Conservation (phyloP, 768 basidiomycete species). For the Mrakia blollopis region DNA sequence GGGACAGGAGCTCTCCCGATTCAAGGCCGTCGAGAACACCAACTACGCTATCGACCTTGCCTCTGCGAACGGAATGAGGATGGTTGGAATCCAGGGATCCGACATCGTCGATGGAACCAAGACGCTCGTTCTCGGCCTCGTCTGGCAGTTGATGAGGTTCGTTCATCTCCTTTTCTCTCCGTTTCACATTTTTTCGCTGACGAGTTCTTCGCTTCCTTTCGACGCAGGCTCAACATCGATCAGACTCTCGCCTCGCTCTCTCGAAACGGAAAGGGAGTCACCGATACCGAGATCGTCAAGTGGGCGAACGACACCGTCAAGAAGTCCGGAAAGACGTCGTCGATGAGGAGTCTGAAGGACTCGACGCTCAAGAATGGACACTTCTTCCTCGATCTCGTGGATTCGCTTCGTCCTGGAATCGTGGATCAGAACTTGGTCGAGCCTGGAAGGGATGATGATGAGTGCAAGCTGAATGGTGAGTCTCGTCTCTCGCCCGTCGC, state of each 20-base stretch:
- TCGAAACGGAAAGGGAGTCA: conserved; percentile 70
- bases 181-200: not conserved
- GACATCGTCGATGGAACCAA: conserved; percentile 92
- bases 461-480: conserved; percentile 85
- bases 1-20: conserved; percentile 76
- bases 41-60: conserved; percentile 93
- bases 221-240: conserved; percentile 64
- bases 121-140: conserved; percentile 89
- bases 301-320: conserved; percentile 93
- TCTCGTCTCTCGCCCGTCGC: not conserved
- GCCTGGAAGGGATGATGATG: conserved; percentile 64
- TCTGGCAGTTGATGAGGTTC: conserved; percentile 96
- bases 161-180: conserved; percentile 36
- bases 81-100: conserved; percentile 95
- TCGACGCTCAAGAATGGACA: conserved; percentile 78
- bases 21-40: conserved; percentile 97
- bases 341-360: conserved; percentile 92
- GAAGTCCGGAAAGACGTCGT: conserved; percentile 48
- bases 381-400: conserved; percentile 89
- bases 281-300: conserved; percentile 86
- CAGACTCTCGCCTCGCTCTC: conserved; percentile 74
- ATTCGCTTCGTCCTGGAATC: conserved; percentile 85
- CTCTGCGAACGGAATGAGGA: conserved; percentile 85
- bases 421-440: conserved; percentile 79
- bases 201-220: too few relatives aligned